These are phyloP conservation scores for Blepharisma undulans DNA, from an alignment of 169 alveolate species.

Conservation along the genomic window DNA sequence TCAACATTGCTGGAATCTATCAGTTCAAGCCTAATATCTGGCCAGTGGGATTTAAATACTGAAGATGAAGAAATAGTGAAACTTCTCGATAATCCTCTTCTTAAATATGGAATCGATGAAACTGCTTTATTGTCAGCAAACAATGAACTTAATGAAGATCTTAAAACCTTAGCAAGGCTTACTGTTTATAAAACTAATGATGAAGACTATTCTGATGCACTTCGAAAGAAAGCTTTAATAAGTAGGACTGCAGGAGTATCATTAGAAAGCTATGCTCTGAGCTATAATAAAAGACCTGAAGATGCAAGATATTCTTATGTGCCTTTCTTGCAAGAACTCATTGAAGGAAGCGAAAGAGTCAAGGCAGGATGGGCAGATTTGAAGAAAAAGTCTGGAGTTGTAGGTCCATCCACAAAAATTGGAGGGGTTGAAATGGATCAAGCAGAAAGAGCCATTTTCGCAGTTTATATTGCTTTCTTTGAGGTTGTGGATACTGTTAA, in stretches of 20 bases:
- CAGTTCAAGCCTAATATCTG: slow-evolving; percentile 3
- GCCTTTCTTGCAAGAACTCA: neutral
- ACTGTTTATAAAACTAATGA: no score
- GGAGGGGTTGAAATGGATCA: slow-evolving; percentile 37
- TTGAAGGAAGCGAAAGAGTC: slow-evolving; percentile 29
- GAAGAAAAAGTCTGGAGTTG: slow-evolving; percentile 23
- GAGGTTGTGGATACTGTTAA: slow-evolving; percentile 16
- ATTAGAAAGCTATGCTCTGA: neutral
- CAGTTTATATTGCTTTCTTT: slow-evolving; percentile 33
- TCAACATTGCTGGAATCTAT: neutral
- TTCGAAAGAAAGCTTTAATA: neutral
- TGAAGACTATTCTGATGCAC: neutral
- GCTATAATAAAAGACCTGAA: neutral
- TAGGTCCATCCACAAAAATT: neutral
- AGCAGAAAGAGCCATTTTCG: slow-evolving; percentile 42
- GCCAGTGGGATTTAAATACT: neutral
- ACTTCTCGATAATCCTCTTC: slow-evolving; percentile 15
- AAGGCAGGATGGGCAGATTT: neutral
- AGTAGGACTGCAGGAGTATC: neutral
- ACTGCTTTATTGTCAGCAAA: no score
- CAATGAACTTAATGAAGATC: neutral
- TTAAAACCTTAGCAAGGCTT: no score
- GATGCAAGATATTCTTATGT: neutral
- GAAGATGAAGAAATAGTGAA: slow-evolving; percentile 30
- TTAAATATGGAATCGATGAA: slow-evolving; percentile 24